phyloP scores from a whole-genome alignment of 108 stramenopile species.

The Nannochloropsis salina region DNA sequence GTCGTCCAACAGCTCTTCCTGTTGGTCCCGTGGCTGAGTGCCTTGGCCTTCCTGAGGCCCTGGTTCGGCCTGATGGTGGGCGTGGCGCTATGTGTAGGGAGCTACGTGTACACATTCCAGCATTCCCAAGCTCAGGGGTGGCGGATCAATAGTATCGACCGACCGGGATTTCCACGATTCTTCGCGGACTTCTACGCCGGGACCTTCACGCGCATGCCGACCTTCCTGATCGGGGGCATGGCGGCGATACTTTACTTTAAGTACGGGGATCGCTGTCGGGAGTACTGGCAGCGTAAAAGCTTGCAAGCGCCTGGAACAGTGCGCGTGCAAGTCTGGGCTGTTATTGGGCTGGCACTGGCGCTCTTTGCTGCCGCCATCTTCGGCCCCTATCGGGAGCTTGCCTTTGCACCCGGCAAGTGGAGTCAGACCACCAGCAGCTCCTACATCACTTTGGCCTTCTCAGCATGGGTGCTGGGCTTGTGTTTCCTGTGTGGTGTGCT shows the following conservation, averaged over 20 bases:
- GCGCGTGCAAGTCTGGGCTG: not conserved
- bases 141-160: not conserved
- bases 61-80: not conserved
- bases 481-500: conserved; percentile 3
- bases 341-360: not conserved
- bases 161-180: not conserved
- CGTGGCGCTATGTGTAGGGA: not conserved
- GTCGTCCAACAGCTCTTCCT: conserved; percentile 4
- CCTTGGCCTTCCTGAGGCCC: conserved; percentile 10
- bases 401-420: not conserved
- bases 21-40: not conserved
- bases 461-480: not conserved
- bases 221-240: not conserved
- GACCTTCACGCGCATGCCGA: not conserved
- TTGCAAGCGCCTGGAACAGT: not conserved
- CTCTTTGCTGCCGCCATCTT: not conserved
- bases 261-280: not conserved
- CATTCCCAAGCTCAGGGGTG: not conserved
- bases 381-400: not conserved
- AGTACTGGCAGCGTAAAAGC: not conserved
- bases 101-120: not conserved
- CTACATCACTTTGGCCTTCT: not conserved
- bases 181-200: conserved; percentile 16
- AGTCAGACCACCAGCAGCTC: not conserved
- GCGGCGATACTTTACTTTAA: not conserved